Evolutionary conservation across 768 basidiomycete species (phyloP).

Genomic region (Lentinula raphanica): DNA sequence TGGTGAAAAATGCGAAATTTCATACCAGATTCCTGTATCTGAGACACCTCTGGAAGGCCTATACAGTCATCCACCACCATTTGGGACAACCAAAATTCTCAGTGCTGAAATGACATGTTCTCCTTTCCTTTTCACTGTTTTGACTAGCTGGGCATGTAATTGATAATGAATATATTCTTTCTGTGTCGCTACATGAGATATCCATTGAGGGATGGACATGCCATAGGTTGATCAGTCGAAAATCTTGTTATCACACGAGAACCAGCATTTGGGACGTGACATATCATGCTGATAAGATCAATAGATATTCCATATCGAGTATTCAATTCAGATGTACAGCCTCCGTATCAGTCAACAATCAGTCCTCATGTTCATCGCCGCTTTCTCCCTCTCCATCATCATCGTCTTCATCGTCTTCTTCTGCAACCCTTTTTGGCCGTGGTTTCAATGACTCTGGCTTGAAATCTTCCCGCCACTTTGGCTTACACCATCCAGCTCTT

Average conservation of each 20-base stretch:
- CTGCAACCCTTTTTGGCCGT: background rate
- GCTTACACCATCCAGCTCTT: background rate
- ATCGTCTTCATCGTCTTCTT: background rate
- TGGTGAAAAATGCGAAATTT: too few species aligned
- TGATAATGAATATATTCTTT: too few species aligned
- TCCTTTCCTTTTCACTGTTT: too few species aligned
- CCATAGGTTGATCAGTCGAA: background rate
- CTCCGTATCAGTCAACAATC: background rate
- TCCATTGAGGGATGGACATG: too few species aligned
- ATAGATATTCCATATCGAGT: background rate
- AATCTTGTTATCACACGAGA: background rate
- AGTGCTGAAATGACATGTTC: too few species aligned
- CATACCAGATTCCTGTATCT: too few species aligned
- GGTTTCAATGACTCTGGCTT: background rate
- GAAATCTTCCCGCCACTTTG: background rate
- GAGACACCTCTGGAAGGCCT: too few species aligned
- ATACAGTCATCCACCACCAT: too few species aligned
- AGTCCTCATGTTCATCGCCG: background rate
- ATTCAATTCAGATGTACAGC: background rate
- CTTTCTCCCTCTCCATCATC: background rate
- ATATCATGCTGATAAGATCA: background rate
- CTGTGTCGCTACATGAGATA: too few species aligned
- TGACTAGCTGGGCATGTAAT: too few species aligned
- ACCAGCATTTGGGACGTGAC: background rate
- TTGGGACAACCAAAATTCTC: too few species aligned